Evolutionary conservation across 1,139 yeast species (phyloP), one percentile per base, ranked within the genome.

Genomic region (Diutina catenulata): DNA sequence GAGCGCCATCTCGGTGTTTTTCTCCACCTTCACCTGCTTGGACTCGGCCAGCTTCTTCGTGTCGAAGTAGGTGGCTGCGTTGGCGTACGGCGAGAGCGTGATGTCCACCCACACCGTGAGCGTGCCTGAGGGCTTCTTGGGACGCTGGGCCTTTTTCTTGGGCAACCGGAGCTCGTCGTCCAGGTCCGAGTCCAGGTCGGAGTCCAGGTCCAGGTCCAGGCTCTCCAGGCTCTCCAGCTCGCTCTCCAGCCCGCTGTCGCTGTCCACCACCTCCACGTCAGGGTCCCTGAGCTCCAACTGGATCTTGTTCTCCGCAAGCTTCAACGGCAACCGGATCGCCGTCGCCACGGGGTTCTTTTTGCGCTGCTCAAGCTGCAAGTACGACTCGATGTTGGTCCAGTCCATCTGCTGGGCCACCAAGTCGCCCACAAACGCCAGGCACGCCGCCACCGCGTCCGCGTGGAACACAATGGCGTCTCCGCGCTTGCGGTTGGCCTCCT

Each of bases 341-440:
- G 62, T 59, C 0, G 96, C 95, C 38, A 79, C 64, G 3, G 61
- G 55, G 48, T 81, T 82, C 1, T 79, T 79, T 45, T 79, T 71
- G 2, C 64, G 57, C 48, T 84, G 79, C 49, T 88, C 95, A 37
- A 77, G 67, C 39, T 69, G 62, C 39, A 91, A 77, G 40, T 80
- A 61, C 45, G 80, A 76, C 52, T 82, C 95, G 43, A 88, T 87
- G 45, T 86, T 82, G 25, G 75, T 70, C 98, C 98, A 91, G 53
- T 91, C 97, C 88, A 86, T 84, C 46, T 86, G 93, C 52, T 84
- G 94, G 39, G 80, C 77, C 5, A 88, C 47, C 40, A 84, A 59
- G 1, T 63, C 63, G 42, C 77, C 80, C 7, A 91, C 80, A 9
- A 84, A 80, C 11, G 55, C 60, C 42, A 74, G 78, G 37, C 94